phyloP scores from a whole-genome alignment of 225 moss, liverwort and hornwort species.

The Climacium dendroides region DNA sequence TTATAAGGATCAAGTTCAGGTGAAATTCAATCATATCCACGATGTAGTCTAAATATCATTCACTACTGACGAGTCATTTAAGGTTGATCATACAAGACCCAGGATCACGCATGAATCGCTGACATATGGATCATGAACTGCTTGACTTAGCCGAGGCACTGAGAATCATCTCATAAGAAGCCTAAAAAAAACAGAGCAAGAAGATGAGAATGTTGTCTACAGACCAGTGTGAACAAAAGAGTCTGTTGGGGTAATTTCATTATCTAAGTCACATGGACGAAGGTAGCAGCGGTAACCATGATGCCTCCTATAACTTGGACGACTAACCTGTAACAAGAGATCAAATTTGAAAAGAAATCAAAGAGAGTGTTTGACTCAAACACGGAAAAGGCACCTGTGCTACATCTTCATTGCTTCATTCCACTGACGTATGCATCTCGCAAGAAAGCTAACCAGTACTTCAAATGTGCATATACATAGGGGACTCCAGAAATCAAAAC shows the following conservation, averaged over 20 bases:
- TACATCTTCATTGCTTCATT: background rate
- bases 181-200: background rate
- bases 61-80: background rate
- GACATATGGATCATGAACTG: background rate
- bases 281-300: background rate
- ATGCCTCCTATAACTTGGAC: background rate
- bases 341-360: background rate
- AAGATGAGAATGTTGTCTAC: background rate
- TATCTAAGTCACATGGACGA: background rate
- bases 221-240: background rate
- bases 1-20: background rate
- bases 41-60: background rate
- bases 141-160: background rate
- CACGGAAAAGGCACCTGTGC: background rate
- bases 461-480: background rate
- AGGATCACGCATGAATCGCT: background rate
- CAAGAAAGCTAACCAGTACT: background rate
- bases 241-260: no score
- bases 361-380: background rate
- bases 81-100: background rate
- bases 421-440: background rate
- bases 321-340: background rate
- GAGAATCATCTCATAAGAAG: background rate
- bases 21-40: background rate
- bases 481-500: background rate